Base-by-base conservation (phyloP, 768 basidiomycete species). In the Scleroderma bovista region DNA sequence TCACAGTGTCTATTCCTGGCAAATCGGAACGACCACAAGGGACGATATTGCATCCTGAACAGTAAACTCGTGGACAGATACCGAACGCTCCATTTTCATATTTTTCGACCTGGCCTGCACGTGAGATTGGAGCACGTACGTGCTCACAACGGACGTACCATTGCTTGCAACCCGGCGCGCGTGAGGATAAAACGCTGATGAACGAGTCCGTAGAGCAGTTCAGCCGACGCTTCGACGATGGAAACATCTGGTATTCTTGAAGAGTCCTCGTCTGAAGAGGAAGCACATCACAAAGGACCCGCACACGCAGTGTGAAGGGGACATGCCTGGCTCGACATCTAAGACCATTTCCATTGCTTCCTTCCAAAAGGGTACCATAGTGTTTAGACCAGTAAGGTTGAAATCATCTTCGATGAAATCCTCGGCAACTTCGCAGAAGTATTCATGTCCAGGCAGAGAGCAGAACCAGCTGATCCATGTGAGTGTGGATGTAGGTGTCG, bases 291-390 rank as follows among this genome's bases (percentile, higher is more conserved):
- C 17, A 20, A 13, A 17, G 44, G 31, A 7, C 11, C 19, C 33
- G 41, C 34, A 9, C 23, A n/a, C 24, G 24, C 24, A 54, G 47
- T 47, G 44, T 22, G 47, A 22, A 52, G 56, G 53, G 31, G 22
- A 24, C 84, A 67, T 65, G 94, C 95, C 93, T 75, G 96, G 93
- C 71, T 99, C 96, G 47, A 98, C 95, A 71, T 99, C 96, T 57
- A 99, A 71, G 15, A 99, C 93, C 96, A 99, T 99, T 73, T 99
- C 96, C 86, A 99, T 89, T 40, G 96, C 96, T 68, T 99, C 96
- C 68, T 97, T 98, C 93, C 95, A 99, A 66, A 99, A 99, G 8
- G 96, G 96, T 16, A 98, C 96, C 84, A 94, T 84, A 29, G 80
- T 79, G 63, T 93, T 95, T 66, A 99, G 71, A 6, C 96, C 96